A percentile compares a stretch with the other conserved stretches of the same genome.
phyloP scores from a whole-genome alignment of 495 filamentous ascomycete species.

The Penicillium dipodomyicola region DNA sequence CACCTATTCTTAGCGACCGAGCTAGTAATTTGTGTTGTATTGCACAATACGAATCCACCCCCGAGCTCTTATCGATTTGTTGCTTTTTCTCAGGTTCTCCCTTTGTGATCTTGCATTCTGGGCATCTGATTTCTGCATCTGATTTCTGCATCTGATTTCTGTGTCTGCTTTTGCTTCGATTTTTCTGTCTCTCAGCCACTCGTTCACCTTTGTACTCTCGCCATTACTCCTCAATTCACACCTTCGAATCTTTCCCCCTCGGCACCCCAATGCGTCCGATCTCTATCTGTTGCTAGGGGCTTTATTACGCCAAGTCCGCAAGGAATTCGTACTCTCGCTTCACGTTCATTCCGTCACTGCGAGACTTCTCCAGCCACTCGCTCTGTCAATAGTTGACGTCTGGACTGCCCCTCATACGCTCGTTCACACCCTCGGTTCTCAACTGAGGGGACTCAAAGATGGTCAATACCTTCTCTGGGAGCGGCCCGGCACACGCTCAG shows the following conservation, averaged over 20 bases:
- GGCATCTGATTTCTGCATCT: neutral
- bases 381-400: slow-evolving; percentile 9
- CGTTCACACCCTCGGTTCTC: slow-evolving; percentile 14
- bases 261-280: slow-evolving; percentile 9
- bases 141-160: slow-evolving; percentile 2
- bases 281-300: slow-evolving; percentile 22
- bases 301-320: slow-evolving; percentile 20
- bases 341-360: slow-evolving; percentile 26
- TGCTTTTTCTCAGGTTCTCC: slow-evolving; percentile 7
- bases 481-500: slow-evolving; percentile 70
- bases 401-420: slow-evolving; percentile 20
- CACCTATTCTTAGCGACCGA: slow-evolving; percentile 13
- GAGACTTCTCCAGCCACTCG: slow-evolving; percentile 6
- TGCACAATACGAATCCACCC: slow-evolving; percentile 11
- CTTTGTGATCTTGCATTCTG: slow-evolving; percentile 11
- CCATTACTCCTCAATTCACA: neutral
- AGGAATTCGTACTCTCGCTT: slow-evolving; percentile 32
- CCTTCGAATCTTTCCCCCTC: neutral
- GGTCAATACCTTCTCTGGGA: slow-evolving; percentile 37
- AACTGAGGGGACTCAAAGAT: slow-evolving; percentile 33
- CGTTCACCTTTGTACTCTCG: slow-evolving; percentile 4
- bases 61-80: slow-evolving; percentile 15
- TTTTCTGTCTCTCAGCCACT: neutral
- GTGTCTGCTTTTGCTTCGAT: slow-evolving; percentile 2
- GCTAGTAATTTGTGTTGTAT: slow-evolving; percentile 13